Percentiles rank a stretch among this genome's conserved stretches.
Conservation (phyloP, 1,284 basidiomycete genomes). For the Vanrija humicola region DNA sequence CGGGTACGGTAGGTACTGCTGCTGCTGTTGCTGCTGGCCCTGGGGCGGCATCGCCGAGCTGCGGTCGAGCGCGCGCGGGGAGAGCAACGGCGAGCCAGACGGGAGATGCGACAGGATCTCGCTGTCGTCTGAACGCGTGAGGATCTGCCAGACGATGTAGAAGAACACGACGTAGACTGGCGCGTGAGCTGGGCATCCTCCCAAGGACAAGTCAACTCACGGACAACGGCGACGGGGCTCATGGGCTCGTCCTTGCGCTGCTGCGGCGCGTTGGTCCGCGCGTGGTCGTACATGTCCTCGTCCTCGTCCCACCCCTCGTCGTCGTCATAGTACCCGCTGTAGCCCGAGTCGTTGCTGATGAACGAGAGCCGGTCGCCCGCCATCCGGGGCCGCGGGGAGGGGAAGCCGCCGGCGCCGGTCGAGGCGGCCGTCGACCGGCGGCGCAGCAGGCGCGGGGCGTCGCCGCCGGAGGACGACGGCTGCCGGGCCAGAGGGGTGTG, state of each 20-base stretch:
- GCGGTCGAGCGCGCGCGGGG: conserved; percentile 4
- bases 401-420: no score
- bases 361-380: conserved; percentile 2
- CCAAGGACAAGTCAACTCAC: conserved; percentile 22
- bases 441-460: neutral
- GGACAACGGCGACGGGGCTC: conserved; percentile 38
- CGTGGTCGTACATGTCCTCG: neutral
- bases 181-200: neutral
- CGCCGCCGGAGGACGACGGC: no score
- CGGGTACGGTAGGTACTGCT: conserved; percentile 25
- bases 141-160: conserved; percentile 44
- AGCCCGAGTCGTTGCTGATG: conserved; percentile 2
- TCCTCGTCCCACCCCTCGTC: conserved; percentile 3
- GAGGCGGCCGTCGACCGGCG: conserved; percentile 1
- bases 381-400: neutral
- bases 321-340: neutral
- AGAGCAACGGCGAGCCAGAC: conserved; percentile 17
- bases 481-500: no score
- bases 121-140: conserved; percentile 41
- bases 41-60: neutral
- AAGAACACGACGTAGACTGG: conserved; percentile 42
- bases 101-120: conserved; percentile 40
- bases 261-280: neutral
- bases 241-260: conserved; percentile 37
- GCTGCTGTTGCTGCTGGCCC: conserved; percentile 3